Evolutionary conservation across 78 protist species (phyloP), one percentile per base, ranked within the genome.

Genomic region (Paulinella micropora): DNA sequence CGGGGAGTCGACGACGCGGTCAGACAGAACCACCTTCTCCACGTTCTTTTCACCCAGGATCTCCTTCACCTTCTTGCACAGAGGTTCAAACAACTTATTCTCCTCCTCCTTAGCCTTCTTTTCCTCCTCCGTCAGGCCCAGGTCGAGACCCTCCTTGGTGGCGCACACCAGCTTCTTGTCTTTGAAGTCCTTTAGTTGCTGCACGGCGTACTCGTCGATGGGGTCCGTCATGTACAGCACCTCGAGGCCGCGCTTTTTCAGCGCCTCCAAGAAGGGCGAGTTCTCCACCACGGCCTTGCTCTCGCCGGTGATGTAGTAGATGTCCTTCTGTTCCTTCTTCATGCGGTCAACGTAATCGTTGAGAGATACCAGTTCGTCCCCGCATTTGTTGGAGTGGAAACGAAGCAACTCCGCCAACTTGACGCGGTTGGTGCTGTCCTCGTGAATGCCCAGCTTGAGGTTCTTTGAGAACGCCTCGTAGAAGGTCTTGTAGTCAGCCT

Each of bases 241-340:
- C 89, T 94, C 96, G 88, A 41, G 87, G 67, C 86, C 96, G 83
- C 92, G 91, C 91, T 91, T 90, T 81, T 83, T 34, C 82, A 96
- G 94, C 73, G 64, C 64, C 96, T 96, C 98, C 31, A 94, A 87
- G 64, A 95, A 86, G 40, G 98, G 98, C 29, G 96, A 92, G 28
- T 37, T 39, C 91, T 93, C 90, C 34, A 93, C 90, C 9, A 93
- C 93, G 86, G 96, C 95, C 79, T 93, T 94, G n/a, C 90, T 39
- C 94, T 97, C 99, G 84, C 99, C 99, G 31, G 99, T 96, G 92
- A 98, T 97, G 98, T 95, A 99, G 96, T 97, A 99, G 93, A 99
- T 98, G 89, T 92, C 90, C 90, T 98, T 95, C 95, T 99, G 99
- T 39, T 88, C 94, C 93, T 96, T 98, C 92, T 94, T 94, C 99